phyloP scores from a whole-genome alignment of 352 stramenopile species.

The Phytophthora pisi region DNA sequence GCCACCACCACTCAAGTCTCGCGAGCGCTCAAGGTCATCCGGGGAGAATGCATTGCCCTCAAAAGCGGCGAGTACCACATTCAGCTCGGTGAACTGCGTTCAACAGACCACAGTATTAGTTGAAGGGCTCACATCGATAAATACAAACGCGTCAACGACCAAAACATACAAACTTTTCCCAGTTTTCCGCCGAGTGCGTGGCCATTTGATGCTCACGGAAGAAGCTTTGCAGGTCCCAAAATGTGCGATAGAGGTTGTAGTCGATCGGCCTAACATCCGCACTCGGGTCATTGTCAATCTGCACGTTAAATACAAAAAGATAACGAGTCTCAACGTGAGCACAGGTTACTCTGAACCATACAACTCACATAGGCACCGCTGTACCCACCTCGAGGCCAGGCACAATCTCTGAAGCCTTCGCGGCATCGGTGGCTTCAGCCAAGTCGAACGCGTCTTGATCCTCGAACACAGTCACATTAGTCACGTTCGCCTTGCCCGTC shows the following conservation, averaged over 20 bases:
- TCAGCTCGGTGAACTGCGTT: conserved; percentile 72
- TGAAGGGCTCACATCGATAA: neutral
- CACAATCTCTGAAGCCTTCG: conserved; percentile 35
- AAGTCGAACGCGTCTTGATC: conserved; percentile 77
- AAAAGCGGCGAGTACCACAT: conserved; percentile 80
- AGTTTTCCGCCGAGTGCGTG: conserved; percentile 66
- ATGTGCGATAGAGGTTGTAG: conserved; percentile 92
- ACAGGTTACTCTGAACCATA: neutral
- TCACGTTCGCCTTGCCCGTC: conserved; percentile 78
- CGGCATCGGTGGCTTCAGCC: conserved; percentile 58
- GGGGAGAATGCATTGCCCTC: conserved; percentile 87
- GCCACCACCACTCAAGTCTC: conserved; percentile 44
- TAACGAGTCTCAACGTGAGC: neutral
- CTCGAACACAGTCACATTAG: conserved; percentile 83
- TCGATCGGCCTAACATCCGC: conserved; percentile 71
- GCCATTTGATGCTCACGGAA: conserved; percentile 80
- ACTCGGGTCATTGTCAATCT: conserved; percentile 59
- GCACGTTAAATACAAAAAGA: neutral
- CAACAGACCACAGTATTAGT: conserved; percentile 9
- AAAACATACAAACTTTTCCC: conserved; percentile 84
- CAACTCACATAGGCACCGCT: neutral
- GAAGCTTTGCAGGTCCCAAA: conserved; percentile 91
- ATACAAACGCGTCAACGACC: neutral
- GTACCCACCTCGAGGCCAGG: conserved; percentile 37
- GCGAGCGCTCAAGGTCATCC: conserved; percentile 75